A percentile compares a stretch with the other conserved stretches of the same genome.
These are phyloP conservation scores for Candida hispaniensis DNA, from an alignment of 805 yeast species.

Conservation along the genomic window DNA sequence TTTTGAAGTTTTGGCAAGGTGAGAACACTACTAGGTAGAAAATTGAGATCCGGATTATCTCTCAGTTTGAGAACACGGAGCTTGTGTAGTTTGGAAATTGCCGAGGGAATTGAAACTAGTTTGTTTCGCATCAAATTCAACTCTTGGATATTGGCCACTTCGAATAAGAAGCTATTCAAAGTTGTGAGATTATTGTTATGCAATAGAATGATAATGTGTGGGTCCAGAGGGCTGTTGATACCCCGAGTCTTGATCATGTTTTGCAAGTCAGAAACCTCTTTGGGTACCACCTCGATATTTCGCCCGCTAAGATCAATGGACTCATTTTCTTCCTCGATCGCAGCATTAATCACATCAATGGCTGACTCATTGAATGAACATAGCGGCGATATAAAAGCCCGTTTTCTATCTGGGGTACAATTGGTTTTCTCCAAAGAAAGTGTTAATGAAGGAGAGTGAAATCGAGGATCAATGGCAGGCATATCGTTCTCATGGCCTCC, in stretches of 20 bases:
- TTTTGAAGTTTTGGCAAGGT: slow-evolving; percentile 23
- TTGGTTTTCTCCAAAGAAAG: too few relatives aligned
- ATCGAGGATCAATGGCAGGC: too few relatives aligned
- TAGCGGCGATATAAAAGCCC: too few relatives aligned
- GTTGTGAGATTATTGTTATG: slow-evolving; percentile 24
- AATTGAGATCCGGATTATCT: slow-evolving; percentile 26
- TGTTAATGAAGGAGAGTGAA: too few relatives aligned
- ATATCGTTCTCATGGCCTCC: too few relatives aligned
- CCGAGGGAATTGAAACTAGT: slow-evolving; percentile 27
- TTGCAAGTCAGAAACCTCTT: slow-evolving; percentile 28
- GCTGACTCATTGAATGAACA: too few relatives aligned
- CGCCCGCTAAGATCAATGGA: too few relatives aligned
- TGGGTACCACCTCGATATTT: too few relatives aligned
- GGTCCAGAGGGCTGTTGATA: slow-evolving; percentile 20
- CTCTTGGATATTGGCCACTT: slow-evolving; percentile 28
- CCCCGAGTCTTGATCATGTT: slow-evolving; percentile 22
- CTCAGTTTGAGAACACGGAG: slow-evolving; percentile 31
- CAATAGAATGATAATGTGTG: slow-evolving; percentile 26
- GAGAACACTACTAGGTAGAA: slow-evolving; percentile 31
- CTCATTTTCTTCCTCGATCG: too few relatives aligned
- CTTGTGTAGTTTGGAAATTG: slow-evolving; percentile 25
- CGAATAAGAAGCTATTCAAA: slow-evolving; percentile 28
- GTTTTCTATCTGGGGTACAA: too few relatives aligned
- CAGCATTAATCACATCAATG: too few relatives aligned
- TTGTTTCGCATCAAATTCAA: slow-evolving; percentile 29